These are phyloP conservation scores for Paramecium pentaurelia DNA, from an alignment of 73 alveolate species.

Conservation along the genomic window DNA sequence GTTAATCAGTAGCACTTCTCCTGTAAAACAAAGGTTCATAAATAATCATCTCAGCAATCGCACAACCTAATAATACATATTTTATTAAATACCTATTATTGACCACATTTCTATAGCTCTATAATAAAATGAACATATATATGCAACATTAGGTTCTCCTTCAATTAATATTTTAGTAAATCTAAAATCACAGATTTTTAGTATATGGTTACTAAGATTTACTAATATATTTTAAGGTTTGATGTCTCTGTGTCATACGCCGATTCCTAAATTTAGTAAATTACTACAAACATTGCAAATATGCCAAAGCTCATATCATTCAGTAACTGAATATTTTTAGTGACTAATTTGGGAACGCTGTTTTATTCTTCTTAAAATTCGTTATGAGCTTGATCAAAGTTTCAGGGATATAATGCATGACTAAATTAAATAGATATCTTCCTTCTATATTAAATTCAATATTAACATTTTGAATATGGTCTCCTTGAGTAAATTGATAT, in stretches of 20 bases:
- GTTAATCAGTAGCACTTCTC: conserved; percentile 84
- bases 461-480: too few species aligned
- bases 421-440: conserved; percentile 59
- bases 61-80: conserved; percentile 72
- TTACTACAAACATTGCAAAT: conserved; percentile 61
- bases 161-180: conserved; percentile 69
- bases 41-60: conserved; percentile 82
- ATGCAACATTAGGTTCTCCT: conserved; percentile 88
- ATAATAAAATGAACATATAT: conserved; percentile 74
- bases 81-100: conserved; percentile 46
- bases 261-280: conserved; percentile 50
- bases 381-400: conserved; percentile 75
- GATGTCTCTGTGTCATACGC: conserved; percentile 83
- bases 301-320: conserved; percentile 85
- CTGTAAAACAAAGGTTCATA: conserved; percentile 83
- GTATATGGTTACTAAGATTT: conserved; percentile 71
- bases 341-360: conserved; percentile 72
- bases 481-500: too few species aligned
- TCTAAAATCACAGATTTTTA: conserved; percentile 85
- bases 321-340: conserved; percentile 89
- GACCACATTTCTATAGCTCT: conserved; percentile 92
- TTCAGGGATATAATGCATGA: conserved; percentile 90
- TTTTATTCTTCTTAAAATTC: conserved; percentile 74
- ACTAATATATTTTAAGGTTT: conserved; percentile 81
- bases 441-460: too few species aligned